Evolutionary conservation across 208 protist genomes (phyloP).

Genomic region (Lotmaria passim): DNA sequence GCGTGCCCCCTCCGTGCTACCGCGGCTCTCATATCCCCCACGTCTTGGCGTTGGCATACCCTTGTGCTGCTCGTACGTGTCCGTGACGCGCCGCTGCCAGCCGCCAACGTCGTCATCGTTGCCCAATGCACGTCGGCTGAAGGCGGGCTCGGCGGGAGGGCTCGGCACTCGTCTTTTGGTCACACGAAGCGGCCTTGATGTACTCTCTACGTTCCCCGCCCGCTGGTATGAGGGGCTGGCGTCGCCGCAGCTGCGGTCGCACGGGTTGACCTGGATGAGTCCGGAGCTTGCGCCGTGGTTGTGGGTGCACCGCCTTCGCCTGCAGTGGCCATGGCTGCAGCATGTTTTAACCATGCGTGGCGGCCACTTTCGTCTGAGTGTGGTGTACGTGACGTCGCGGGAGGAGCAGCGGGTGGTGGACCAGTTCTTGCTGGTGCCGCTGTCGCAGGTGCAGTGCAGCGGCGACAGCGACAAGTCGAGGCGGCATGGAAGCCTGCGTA

Average conservation of each 20-base stretch:
- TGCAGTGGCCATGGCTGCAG: constrained; percentile 41
- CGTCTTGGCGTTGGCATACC: background rate
- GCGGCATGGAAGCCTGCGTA: too few relatives aligned
- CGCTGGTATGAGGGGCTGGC: background rate
- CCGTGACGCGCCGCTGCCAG: constrained; percentile 2
- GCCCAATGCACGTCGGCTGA: background rate
- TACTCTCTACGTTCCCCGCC: background rate
- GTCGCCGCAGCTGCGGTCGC: background rate
- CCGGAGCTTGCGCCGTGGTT: constrained; percentile 31
- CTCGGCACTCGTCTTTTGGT: background rate
- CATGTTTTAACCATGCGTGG: constrained; percentile 34
- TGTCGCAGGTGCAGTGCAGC: background rate
- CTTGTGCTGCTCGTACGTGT: background rate
- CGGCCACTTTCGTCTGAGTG: constrained; percentile 25
- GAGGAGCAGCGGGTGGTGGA: constrained; percentile 3
- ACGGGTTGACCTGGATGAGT: constrained; percentile 14
- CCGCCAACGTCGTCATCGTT: background rate
- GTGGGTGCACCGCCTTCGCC: constrained; percentile 19
- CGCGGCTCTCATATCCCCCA: background rate
- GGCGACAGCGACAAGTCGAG: background rate
- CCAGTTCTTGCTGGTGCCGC: constrained; percentile 24
- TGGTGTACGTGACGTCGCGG: background rate
- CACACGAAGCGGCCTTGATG: background rate
- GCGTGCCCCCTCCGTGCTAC: background rate
- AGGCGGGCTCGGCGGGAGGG: background rate